Evolutionary conservation across 495 filamentous ascomycete genomes (phyloP), one percentile per base, ranked within the genome.

Genomic region (Xylaria intraflava): DNA sequence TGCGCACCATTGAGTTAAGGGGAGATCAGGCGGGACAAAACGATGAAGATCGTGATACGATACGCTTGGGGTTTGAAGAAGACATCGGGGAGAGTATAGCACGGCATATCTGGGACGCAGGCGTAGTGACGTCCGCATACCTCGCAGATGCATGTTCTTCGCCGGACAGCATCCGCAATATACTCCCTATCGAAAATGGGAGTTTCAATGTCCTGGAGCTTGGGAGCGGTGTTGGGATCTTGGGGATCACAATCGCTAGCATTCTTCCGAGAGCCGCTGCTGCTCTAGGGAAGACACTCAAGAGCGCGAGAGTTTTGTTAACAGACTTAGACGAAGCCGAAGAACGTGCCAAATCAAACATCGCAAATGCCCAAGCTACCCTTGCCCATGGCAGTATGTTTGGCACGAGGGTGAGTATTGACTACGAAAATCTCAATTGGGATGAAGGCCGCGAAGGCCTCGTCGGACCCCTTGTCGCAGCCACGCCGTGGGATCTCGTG

Each of bases 41-140:
- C 10, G 41, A 23, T 3, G 33, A 56, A 64, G 46, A 20, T 0
- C 26, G 53, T 24, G 5, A 33, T 2, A 12, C 24, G 8, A 10
- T 57, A 1, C 27, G 41, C 17, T 20, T 70, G 12, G 46, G 55
- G 6, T 80, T 96, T 19, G 87, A 86, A 73, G 93, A 98, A 62
- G 91, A 97, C 54, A 90, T 90, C 2, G 92, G 91, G 6, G 90
- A 97, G 65, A 95, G 88, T 65, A 96, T 98, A 60, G 91, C 92
- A 14, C 79, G 90, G 14, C 93, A 98, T 69, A 82, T 97, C 42
- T 98, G 93, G 93, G 92, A 83, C 68, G 75, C 62, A 22, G 73
- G 74, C 5, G 56, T 74, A 4, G 56, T 71, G 4, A 69, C 68
- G 8, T 65, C 71, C 0, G 69, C 62, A 10, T 61, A 68, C 12